Base-by-base conservation (phyloP, 805 yeast genomes). In the Phaffomyces opuntiae region DNA sequence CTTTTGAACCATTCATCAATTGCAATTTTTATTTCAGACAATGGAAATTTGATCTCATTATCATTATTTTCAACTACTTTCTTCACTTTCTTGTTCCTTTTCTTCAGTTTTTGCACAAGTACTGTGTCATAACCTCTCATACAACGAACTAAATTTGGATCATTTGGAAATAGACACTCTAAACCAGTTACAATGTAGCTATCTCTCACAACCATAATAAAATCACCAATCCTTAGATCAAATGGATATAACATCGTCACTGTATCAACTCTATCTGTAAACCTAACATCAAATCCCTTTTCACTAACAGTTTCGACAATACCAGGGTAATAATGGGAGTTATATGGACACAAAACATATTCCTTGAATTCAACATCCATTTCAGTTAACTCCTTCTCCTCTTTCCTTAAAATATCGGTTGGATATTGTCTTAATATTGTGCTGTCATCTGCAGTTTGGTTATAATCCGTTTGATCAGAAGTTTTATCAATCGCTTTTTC, bases 121-220 rank as follows among this genome's bases (percentile, higher is more conserved):
- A 79, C 74, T 0, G 70, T 64, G 55, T 80, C 80, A 54, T 67
- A 82, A 0, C 89, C 89, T 51, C 88, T 65, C 46, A 79, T 67
- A 56, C 88, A 82, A 41, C 69, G 61, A 7, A 81, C 70, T 29
- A 9, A 0, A 51, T 51, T 9, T 49, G 50, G 8, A 60, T 43
- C 9, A 9, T 39, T 42, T 1, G 42, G 32, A 13, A 48, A 49
- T 29, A 38, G 44, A 45, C 63, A 60, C 34, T 62, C 65, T 33
- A 82, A 57, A 0, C 81, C 85, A 1, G 73, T 67, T 3, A 82
- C 77, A 7, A 49, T 44, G 53, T 69, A 77, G 7, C 57, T 57
- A 8, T 59, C 55, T 16, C 65, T 62, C 13, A 64, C 60, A 29
- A 72, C 51, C 14, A 63, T 62, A 1, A 83, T 69, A 1, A 47